Evolutionary conservation across 257 asterid genomes (phyloP).

Genomic region (Parsonsia alboflavescens): DNA sequence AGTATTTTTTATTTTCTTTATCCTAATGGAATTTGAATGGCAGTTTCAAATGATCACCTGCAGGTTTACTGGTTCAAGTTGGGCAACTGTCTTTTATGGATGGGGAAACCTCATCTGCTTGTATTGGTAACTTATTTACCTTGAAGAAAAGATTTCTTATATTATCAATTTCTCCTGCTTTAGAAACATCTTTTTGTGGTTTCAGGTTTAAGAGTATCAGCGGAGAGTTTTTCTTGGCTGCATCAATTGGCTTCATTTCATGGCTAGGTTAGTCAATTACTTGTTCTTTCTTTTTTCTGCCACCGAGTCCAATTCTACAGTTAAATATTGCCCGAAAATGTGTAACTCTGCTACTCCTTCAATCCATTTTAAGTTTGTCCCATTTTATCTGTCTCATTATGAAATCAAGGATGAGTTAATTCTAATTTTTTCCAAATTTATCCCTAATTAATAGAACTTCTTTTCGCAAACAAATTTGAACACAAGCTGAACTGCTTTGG

Average conservation of each 20-base stretch:
- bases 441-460: too few relatives aligned
- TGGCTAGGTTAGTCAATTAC: constrained; percentile 60
- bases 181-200: constrained; percentile 6
- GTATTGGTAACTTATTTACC: constrained; percentile 50
- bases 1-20: background rate
- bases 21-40: background rate
- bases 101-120: constrained; percentile 95
- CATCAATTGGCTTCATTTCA: constrained; percentile 54
- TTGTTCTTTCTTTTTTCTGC: constrained; percentile 1
- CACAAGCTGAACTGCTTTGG: too few relatives aligned
- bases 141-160: background rate
- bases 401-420: too few relatives aligned
- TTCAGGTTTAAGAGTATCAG: constrained; percentile 65
- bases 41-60: constrained; percentile 15
- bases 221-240: constrained; percentile 65
- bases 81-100: constrained; percentile 84
- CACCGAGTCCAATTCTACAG: background rate
- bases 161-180: background rate
- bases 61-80: constrained; percentile 91
- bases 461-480: too few relatives aligned
- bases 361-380: too few relatives aligned
- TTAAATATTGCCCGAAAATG: background rate
- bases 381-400: too few relatives aligned
- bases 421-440: too few relatives aligned
- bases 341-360: background rate